Evolutionary conservation across 805 yeast species (phyloP).

Genomic region (Candida andamanensis): DNA sequence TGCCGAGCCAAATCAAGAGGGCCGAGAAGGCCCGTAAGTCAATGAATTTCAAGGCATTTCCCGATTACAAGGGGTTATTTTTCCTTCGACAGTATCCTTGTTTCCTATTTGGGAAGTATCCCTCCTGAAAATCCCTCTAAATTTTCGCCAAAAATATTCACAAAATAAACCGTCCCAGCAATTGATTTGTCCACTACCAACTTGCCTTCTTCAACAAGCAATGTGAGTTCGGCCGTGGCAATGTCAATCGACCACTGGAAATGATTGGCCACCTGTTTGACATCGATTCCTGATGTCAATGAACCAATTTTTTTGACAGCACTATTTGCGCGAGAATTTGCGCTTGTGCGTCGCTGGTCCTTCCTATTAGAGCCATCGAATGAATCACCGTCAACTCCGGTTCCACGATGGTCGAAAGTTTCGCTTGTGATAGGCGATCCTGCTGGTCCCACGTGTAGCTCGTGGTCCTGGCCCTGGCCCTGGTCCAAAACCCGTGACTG

Average conservation of each 20-base stretch:
- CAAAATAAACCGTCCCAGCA: slow-evolving; percentile 60
- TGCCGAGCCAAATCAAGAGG: no score
- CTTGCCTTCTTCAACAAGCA: slow-evolving; percentile 51
- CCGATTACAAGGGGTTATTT: no score
- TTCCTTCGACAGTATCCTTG: not conserved
- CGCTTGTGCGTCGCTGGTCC: slow-evolving; percentile 17
- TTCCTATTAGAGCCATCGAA: slow-evolving; percentile 14
- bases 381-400: slow-evolving; percentile 13
- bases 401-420: no score
- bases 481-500: slow-evolving; percentile 22
- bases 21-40: no score
- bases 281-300: slow-evolving; percentile 35
- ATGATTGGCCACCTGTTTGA: slow-evolving; percentile 39
- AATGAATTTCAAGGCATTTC: no score
- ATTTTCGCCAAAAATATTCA: slow-evolving; percentile 40
- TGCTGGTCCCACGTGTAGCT: no score
- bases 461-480: slow-evolving; percentile 8
- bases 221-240: slow-evolving; percentile 57
- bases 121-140: not conserved
- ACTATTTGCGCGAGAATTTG: no score
- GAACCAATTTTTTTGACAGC: no score
- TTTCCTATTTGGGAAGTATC: not conserved
- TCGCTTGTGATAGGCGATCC: no score
- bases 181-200: slow-evolving; percentile 65
- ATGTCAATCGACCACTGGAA: slow-evolving; percentile 66